Evolutionary conservation across 495 filamentous ascomycete species (phyloP).

Genomic region (Hypoxylon fragiforme): DNA sequence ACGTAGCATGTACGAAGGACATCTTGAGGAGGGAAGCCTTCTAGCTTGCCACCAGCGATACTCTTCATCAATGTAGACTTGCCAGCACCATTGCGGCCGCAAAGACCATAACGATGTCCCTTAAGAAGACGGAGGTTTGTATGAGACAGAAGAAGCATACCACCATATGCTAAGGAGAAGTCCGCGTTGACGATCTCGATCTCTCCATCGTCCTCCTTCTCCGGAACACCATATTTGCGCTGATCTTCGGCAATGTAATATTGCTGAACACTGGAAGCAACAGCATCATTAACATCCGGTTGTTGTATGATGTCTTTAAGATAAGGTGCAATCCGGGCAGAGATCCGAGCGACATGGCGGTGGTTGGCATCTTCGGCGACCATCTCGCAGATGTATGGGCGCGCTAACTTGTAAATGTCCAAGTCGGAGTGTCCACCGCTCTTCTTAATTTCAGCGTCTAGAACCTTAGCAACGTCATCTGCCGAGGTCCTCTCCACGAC

Average conservation of each 20-base stretch:
- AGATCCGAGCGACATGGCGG: slow-evolving; percentile 74
- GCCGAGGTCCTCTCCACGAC: slow-evolving; percentile 68
- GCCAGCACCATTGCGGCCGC: slow-evolving; percentile 93
- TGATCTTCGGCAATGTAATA: slow-evolving; percentile 80
- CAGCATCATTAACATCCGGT: slow-evolving; percentile 55
- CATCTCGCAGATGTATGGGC: slow-evolving; percentile 80
- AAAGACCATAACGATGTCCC: slow-evolving; percentile 95
- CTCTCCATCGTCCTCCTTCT: slow-evolving; percentile 80
- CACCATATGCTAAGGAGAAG: slow-evolving; percentile 97
- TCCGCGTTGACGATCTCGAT: slow-evolving; percentile 96
- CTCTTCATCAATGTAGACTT: slow-evolving; percentile 98
- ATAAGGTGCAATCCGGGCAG: slow-evolving; percentile 68
- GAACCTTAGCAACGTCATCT: slow-evolving; percentile 73
- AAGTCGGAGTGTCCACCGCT: slow-evolving; percentile 66
- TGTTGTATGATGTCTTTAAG: slow-evolving; percentile 68
- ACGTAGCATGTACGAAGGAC: slow-evolving; percentile 95
- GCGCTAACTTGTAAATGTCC: slow-evolving; percentile 67
- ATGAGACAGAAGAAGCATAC: slow-evolving; percentile 96
- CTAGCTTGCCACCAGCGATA: slow-evolving; percentile 92
- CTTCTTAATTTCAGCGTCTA: slow-evolving; percentile 75
- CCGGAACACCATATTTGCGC: slow-evolving; percentile 81
- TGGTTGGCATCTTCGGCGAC: slow-evolving; percentile 87
- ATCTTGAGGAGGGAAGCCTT: slow-evolving; percentile 92
- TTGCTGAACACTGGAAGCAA: slow-evolving; percentile 67
- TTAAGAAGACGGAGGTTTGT: slow-evolving; percentile 93